Conservation (phyloP, 129 eudicot genomes). For the Scalesia atractyloides region DNA sequence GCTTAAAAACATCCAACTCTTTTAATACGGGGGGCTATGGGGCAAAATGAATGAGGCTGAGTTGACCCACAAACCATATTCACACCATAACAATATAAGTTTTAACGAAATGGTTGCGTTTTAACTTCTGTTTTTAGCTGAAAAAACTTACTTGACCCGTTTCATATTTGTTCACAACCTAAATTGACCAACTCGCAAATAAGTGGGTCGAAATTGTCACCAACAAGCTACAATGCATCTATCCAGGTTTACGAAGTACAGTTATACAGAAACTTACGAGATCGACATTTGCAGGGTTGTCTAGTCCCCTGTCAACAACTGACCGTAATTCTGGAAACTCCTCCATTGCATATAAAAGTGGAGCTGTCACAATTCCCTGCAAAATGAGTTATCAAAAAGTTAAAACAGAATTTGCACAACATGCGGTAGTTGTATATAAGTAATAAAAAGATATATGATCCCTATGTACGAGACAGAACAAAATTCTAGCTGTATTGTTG, state of each 20-base stretch:
- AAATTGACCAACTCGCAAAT: not conserved
- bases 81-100: not conserved
- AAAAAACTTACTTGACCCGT: not conserved
- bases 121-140: not conserved
- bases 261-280: conserved; percentile 54
- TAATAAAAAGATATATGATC: not conserved
- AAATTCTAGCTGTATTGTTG: not conserved
- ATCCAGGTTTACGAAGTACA: not conserved
- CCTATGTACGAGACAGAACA: not conserved
- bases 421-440: not conserved
- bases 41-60: not conserved
- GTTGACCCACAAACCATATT: not conserved
- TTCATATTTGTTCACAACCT: not conserved
- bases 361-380: conserved; percentile 92
- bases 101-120: not conserved
- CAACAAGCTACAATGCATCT: not conserved
- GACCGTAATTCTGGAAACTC: conserved; percentile 81
- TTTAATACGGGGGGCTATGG: not conserved
- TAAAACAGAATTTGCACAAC: not conserved
- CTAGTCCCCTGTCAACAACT: conserved; percentile 76
- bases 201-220: not conserved
- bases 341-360: conserved; percentile 88
- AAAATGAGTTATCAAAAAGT: conserved; percentile 22
- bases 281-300: conserved; percentile 71
- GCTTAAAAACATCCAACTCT: not conserved